These are phyloP conservation scores for Colletotrichum tropicale DNA, from an alignment of 2,329 filamentous ascomycete genomes.

Conservation along the genomic window DNA sequence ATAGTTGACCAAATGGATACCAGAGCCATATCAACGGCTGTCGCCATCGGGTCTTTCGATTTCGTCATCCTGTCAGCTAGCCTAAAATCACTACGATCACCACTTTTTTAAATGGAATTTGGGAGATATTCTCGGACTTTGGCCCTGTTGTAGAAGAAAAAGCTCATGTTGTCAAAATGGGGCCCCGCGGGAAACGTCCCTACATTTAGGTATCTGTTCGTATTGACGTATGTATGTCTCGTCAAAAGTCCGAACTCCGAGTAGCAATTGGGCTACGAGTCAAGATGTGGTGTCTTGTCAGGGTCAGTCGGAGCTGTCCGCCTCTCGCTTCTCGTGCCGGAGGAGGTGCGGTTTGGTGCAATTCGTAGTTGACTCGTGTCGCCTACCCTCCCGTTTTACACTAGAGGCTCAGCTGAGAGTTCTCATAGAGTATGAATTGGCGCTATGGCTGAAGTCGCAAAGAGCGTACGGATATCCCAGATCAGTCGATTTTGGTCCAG, in stretches of 20 bases:
- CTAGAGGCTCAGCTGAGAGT: background rate
- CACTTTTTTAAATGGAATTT: background rate
- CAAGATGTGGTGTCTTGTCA: background rate
- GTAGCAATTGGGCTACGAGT: background rate
- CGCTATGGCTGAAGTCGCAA: rapidly evolving
- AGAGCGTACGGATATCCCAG: background rate
- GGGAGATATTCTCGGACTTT: background rate
- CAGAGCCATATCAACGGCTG: background rate
- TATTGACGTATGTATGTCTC: background rate
- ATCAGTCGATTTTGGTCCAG: background rate
- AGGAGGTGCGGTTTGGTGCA: background rate
- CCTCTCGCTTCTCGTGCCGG: background rate
- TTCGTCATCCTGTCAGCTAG: background rate
- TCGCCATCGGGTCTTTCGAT: conserved; percentile 10
- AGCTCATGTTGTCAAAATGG: background rate
- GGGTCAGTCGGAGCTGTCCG: background rate
- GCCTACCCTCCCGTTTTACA: background rate
- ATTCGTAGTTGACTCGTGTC: background rate
- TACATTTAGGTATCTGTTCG: background rate
- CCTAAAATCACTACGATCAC: background rate
- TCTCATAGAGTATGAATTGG: background rate
- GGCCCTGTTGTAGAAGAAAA: background rate
- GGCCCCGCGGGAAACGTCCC: background rate
- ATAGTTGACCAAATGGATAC: background rate
- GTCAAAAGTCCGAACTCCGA: background rate